Evolutionary conservation across 805 yeast genomes (phyloP).

Genomic region (Pichia deserticola): DNA sequence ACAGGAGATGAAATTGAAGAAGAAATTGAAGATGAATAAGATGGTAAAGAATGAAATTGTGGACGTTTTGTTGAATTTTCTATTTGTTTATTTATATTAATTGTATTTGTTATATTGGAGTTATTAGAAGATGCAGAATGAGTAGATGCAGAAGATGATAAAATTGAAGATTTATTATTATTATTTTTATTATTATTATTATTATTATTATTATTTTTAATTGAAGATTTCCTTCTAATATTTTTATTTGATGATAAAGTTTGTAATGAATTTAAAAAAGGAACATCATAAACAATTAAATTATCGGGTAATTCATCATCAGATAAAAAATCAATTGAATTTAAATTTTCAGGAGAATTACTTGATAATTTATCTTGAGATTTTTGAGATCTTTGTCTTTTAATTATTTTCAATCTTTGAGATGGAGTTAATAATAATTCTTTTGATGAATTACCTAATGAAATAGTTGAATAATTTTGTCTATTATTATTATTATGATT

Average conservation of each 20-base stretch:
- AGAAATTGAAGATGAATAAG: not conserved
- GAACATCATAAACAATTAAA: conserved; percentile 54
- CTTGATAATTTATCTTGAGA: conserved; percentile 5
- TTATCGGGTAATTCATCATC: conserved; percentile 51
- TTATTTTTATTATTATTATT: no score
- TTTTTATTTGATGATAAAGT: conserved; percentile 26
- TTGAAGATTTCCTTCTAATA: conserved; percentile 4
- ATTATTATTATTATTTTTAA: conserved; percentile 2
- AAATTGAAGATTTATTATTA: not conserved
- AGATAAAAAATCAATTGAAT: conserved; percentile 32
- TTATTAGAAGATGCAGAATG: not conserved
- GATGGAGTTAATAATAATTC: conserved; percentile 21
- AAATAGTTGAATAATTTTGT: conserved; percentile 2
- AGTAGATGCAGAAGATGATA: not conserved
- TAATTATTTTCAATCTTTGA: conserved; percentile 21
- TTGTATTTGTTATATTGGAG: conserved; percentile 4
- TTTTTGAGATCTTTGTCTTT: conserved; percentile 9
- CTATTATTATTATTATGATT: not conserved
- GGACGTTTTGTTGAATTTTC: not conserved
- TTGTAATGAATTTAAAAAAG: conserved; percentile 48
- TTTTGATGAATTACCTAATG: conserved; percentile 3
- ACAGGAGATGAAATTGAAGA: conserved; percentile 25
- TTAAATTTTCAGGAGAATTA: conserved; percentile 13
- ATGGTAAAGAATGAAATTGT: not conserved
- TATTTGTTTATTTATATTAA: conserved; percentile 7